These are phyloP conservation scores for Cladophialophora bantiana DNA, from an alignment of 2,329 filamentous ascomycete species.

Conservation along the genomic window DNA sequence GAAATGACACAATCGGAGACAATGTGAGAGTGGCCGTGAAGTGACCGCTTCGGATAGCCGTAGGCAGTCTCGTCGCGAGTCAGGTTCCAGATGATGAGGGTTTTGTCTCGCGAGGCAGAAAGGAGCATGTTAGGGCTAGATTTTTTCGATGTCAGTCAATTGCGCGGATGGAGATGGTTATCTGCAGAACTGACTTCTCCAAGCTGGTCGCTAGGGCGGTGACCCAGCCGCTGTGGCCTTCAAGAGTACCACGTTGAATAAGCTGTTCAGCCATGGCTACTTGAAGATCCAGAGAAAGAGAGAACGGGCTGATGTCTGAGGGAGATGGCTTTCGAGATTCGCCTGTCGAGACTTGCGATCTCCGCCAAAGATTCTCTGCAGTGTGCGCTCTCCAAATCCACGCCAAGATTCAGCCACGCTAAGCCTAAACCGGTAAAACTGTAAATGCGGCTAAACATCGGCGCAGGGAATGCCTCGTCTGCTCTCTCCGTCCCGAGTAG, in stretches of 20 bases:
- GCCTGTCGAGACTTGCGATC: conserved; percentile 20
- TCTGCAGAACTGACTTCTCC: conserved; percentile 77
- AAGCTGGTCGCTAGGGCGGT: conserved; percentile 97
- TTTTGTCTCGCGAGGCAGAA: conserved; percentile 96
- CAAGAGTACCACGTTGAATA: conserved; percentile 94
- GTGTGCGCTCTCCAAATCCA: conserved; percentile 10
- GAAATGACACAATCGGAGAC: conserved; percentile 99
- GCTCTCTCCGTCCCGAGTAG: too few species aligned
- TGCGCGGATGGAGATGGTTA: conserved; percentile 38
- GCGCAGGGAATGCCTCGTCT: background rate
- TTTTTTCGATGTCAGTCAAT: conserved; percentile 46
- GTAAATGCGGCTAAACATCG: background rate
- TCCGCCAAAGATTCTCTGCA: conserved; percentile 14
- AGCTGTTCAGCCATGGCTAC: conserved; percentile 85
- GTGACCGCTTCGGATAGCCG: conserved; percentile 98
- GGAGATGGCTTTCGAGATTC: conserved; percentile 12
- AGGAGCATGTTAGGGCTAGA: conserved; percentile 98
- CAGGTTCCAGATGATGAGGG: conserved; percentile 99
- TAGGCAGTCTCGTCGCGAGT: conserved; percentile 98
- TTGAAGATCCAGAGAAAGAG: conserved; percentile 29
- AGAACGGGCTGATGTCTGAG: conserved; percentile 9
- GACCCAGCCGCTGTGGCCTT: conserved; percentile 99
- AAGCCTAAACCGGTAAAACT: background rate
- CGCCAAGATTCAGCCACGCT: conserved; percentile 16
- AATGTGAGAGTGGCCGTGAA: conserved; percentile 99